These are phyloP conservation scores for Aspergillus sp. DNA, from an alignment of 2,329 filamentous ascomycete species.

Conservation along the genomic window DNA sequence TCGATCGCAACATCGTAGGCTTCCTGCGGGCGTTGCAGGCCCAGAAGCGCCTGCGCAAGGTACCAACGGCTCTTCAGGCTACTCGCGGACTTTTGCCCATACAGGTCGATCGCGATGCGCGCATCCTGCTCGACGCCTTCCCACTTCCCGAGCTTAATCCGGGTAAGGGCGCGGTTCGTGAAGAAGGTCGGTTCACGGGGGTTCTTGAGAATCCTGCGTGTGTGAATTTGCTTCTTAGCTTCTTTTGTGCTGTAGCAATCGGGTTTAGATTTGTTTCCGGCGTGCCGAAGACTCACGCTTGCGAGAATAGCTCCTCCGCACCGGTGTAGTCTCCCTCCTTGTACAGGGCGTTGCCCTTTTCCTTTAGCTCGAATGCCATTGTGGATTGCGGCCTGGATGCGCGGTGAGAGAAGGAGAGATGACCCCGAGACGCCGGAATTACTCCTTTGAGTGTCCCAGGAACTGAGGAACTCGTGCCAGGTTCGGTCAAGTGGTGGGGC, in stretches of 20 bases:
- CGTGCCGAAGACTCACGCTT: slow-evolving; percentile 44
- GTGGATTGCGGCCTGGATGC: slow-evolving; percentile 23
- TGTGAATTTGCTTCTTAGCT: neutral
- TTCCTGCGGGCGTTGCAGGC: slow-evolving; percentile 71
- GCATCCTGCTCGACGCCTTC: slow-evolving; percentile 79
- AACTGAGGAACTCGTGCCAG: slow-evolving; percentile 12
- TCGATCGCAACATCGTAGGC: slow-evolving; percentile 71
- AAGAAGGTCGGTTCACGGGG: slow-evolving; percentile 78
- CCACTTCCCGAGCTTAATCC: slow-evolving; percentile 75
- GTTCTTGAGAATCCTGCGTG: slow-evolving; percentile 72
- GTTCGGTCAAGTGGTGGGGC: slow-evolving; percentile 19
- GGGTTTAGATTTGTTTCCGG: neutral
- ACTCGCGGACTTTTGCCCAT: slow-evolving; percentile 51
- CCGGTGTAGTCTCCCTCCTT: slow-evolving; percentile 50
- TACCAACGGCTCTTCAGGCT: slow-evolving; percentile 85
- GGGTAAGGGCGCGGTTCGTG: slow-evolving; percentile 85
- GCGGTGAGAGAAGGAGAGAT: neutral
- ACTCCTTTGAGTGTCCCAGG: slow-evolving; percentile 6
- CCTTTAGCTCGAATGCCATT: slow-evolving; percentile 47
- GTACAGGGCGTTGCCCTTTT: slow-evolving; percentile 52
- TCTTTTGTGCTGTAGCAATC: neutral
- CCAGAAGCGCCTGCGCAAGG: slow-evolving; percentile 81
- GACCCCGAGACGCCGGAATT: slow-evolving; percentile 3
- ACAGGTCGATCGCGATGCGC: slow-evolving; percentile 71
- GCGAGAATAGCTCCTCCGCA: slow-evolving; percentile 52